Evolutionary conservation across 305 asterid genomes (phyloP), one percentile per base, ranked within the genome.

Genomic region (Plantago coronopus): DNA sequence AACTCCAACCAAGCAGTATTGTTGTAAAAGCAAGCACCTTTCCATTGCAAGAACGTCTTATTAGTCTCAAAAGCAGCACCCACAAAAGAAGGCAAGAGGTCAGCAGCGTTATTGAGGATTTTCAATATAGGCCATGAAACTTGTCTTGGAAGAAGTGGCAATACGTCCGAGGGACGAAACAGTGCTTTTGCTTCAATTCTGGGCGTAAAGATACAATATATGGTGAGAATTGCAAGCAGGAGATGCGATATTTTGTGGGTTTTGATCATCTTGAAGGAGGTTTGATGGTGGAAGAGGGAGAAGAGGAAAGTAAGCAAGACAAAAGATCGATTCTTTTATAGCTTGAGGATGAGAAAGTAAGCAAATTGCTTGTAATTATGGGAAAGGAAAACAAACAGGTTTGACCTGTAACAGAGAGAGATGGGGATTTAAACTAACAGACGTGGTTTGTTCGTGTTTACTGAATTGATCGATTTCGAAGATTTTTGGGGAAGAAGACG

Each of bases 21-120:
- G 21, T 93, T 58, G 66, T 75, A 89, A 66, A 93, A 89, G 74
- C 99, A 93, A 37, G 99, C 85, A 11, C 97, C 97, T 76, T 87
- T 85, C 97, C 99, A 93, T 19, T 78, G 56, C 45, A 82, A 57
- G 45, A 67, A 54, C 31, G 76, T 65, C 54, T 56, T 65, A 34
- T 64, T 59, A 0, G 62, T 54, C 16, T 72, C 48, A 34, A 78
- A 57, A 59, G 93, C 96, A 50, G 84, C 79, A 7, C 99, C 97
- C 1, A 93, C 84, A 58, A 89, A 89, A 42, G 88, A 65, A n/a
- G 99, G 99, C 78, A 93, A 29, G 0, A 93, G 72, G 83, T 93
- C 96, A 69, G 73, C 94, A 11, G 97, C 93, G 57, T 67, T 72
- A 67, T 79, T 62, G 56, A 87, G 78, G 6, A 59, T 67, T 48